Base-by-base conservation (phyloP, 2,329 filamentous ascomycete genomes). In the Aplosporella prunicola region DNA sequence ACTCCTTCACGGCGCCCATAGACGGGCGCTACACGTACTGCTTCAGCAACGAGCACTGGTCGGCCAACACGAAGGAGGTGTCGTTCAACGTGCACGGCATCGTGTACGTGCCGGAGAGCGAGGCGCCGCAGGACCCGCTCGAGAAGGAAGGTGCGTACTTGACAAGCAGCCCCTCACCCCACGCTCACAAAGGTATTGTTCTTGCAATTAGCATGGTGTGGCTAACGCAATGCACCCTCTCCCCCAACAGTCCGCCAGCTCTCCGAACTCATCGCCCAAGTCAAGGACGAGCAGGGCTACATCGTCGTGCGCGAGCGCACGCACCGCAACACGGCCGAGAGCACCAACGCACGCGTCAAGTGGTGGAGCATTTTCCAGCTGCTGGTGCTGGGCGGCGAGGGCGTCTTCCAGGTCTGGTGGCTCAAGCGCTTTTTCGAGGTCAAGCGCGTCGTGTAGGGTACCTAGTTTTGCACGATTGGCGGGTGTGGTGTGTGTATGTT, bases 281-380 rank as follows among this genome's bases (percentile, higher is more conserved):
- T 96, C 63, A 94, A 93, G 70, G 91, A 96, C 62, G 91, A 98
- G 69, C 91, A 98, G 68, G 78, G 80, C 51, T 98, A 98, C 69
- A 96, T 98, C 55, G 79, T 98, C 45, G 68, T 96, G 42, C 82
- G 91, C 51, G 91, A 98, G 69, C 77, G 20, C 56, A 94, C 85
- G 50, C 91, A 98, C 72, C 78, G 91, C 60, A 98, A 98, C 69
- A 98, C 91, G 8, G 91, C 91, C 47, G 91, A 98, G 71, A 95
- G 88, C 74, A 98, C 91, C 55, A 98, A 98, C 64, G 76, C 78
- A 51, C 76, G 91, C 49, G 91, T 98, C 60, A 98, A 98, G 72
- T 98, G 91, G 91, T 98, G 91, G 91, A 95, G 91, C 63, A 75
- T 96, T 52, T 96, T 96, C 64, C 88, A 98, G 65, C 78, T 98